A percentile compares a stretch with the other conserved stretches of the same genome.
These are phyloP conservation scores for Calycina herbarum DNA, from an alignment of 2,329 filamentous ascomycete species.

Conservation along the genomic window DNA sequence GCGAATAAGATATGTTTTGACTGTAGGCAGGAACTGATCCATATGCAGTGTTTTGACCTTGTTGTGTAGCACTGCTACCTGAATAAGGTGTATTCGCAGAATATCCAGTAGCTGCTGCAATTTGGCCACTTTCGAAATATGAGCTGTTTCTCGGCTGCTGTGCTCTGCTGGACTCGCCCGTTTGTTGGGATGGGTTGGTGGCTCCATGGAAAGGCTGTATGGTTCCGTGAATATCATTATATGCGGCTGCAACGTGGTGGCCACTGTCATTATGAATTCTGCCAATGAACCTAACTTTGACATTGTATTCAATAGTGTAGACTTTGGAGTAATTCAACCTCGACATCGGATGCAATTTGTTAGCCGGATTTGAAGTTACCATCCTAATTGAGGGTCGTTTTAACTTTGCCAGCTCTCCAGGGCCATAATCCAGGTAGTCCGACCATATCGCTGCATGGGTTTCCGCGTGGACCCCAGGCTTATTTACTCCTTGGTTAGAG, in stretches of 20 bases:
- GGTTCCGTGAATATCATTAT: conserved; percentile 15
- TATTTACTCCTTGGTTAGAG: conserved; percentile 13
- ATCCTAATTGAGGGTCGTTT: conserved; percentile 13
- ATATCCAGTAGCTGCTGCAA: too few species aligned
- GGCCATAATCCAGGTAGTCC: not conserved
- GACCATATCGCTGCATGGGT: conserved; percentile 26
- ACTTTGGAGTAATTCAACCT: conserved; percentile 31
- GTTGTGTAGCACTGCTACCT: too few species aligned
- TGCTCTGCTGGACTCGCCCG: not conserved
- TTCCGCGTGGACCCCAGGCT: conserved; percentile 21
- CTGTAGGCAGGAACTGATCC: too few species aligned
- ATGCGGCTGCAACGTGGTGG: conserved; percentile 13
- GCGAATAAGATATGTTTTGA: too few species aligned
- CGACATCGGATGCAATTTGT: conserved; percentile 15
- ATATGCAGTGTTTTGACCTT: too few species aligned
- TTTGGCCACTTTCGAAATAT: too few species aligned
- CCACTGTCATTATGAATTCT: conserved; percentile 15
- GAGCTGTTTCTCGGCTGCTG: not conserved
- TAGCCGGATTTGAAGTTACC: not conserved
- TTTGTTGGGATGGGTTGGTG: not conserved
- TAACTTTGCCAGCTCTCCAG: too few species aligned
- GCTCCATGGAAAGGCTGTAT: not conserved
- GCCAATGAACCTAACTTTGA: conserved; percentile 29
- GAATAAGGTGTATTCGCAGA: too few species aligned
- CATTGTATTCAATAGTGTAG: conserved; percentile 31